Conservation (phyloP, 352 stramenopile species). For the Pilasporangium apinafurcum region DNA sequence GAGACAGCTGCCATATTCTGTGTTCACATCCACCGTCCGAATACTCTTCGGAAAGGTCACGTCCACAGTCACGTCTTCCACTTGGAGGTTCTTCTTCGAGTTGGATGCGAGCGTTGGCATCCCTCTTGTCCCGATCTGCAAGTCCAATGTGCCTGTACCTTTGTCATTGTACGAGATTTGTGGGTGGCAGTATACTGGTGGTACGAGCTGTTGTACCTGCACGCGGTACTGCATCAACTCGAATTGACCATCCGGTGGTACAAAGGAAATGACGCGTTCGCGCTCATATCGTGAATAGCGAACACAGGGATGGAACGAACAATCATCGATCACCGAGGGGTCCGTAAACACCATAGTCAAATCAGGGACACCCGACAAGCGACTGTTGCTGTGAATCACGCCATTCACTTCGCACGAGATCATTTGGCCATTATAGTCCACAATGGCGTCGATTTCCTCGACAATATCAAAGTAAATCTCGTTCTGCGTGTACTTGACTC, state of each 20-base stretch:
- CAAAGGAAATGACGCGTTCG: constrained; percentile 95
- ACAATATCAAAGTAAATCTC: constrained; percentile 99
- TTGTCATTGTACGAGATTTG: constrained; percentile 82
- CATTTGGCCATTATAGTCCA: constrained; percentile 88
- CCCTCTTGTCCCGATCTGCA: constrained; percentile 64
- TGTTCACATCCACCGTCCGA: constrained; percentile 92
- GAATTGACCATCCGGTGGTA: constrained; percentile 97
- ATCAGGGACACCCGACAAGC: constrained; percentile 95
- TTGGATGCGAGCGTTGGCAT: constrained; percentile 79
- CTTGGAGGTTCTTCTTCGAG: constrained; percentile 66
- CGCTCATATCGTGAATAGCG: constrained; percentile 94
- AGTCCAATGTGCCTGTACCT: constrained; percentile 54
- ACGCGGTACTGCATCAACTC: constrained; percentile 90
- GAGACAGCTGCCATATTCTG: constrained; percentile 88
- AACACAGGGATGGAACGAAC: constrained; percentile 98
- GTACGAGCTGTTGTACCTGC: constrained; percentile 74
- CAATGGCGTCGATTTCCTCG: constrained; percentile 97
- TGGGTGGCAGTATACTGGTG: constrained; percentile 86
- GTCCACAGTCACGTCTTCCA: constrained; percentile 91
- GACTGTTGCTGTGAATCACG: constrained; percentile 92
- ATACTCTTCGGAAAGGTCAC: constrained; percentile 97
- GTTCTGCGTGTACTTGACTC: constrained; percentile 95
- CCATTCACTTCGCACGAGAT: constrained; percentile 94
- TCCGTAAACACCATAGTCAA: constrained; percentile 96
- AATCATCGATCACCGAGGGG: constrained; percentile 95